Evolutionary conservation across 2,329 filamentous ascomycete species (phyloP), one percentile per base, ranked within the genome.

Genomic region (Aspergillus cejpii): DNA sequence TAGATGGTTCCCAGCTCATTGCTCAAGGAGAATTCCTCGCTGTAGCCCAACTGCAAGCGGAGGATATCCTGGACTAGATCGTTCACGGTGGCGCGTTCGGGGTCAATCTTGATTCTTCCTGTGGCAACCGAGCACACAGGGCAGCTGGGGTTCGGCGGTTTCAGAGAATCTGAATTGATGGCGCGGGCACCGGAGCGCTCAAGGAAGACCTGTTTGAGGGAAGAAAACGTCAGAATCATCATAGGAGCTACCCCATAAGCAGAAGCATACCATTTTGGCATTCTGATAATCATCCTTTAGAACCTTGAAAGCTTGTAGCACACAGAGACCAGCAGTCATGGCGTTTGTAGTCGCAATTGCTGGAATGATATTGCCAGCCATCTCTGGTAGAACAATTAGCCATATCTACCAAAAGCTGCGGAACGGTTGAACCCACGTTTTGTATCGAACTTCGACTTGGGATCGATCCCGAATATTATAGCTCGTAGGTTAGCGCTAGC

Each of bases 281-380:
- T 81, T 79, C 26, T 75, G 70, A 47, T 83, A 84, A 39, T 90
- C 80, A 15, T 81, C 79, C 59, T 76, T 83, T 46, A 98, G 71
- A 19, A 97, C 84, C 66, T 96, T 97, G 74, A 94, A 92, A 0
- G 90, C 84, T 65, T 97, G 85, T 20, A 98, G 72, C 5, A 97
- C 89, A 61, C 90, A 97, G 7, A 98, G 77, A 10, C 88, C 85
- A 12, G 92, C 92, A 1, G 92, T 91, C 65, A 97, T 94, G 12
- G 92, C 92, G 65, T 98, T 98, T 0, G 92, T 97, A 0, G 92
- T 98, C 4, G 92, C 92, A 62, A 98, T 98, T 1, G 92, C 92
- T 1, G 92, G 92, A 49, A 98, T 98, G 58, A 98, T 98, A 64
- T 98, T 98, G 43, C 92, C 92, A 3, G 92, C 92, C 91, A 97